A percentile compares a stretch with the other conserved stretches of the same genome.
phyloP scores from a whole-genome alignment of 306 rosid genomes.

The Abrus precatorius region DNA sequence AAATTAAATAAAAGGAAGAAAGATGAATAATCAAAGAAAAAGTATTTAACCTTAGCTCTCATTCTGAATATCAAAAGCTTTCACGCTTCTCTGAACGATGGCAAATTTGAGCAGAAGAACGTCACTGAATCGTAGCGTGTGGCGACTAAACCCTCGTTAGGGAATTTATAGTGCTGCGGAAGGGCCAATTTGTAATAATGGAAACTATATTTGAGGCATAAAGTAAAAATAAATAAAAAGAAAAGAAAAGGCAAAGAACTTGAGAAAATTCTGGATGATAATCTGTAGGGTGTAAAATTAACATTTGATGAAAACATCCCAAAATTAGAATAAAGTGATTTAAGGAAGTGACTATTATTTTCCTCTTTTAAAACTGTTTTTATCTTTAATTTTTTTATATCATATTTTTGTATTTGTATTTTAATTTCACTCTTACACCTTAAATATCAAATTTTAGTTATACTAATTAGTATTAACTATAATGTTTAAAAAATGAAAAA shows the following conservation, averaged over 20 bases:
- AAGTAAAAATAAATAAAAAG: background rate
- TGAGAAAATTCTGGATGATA: background rate
- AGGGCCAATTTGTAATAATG: background rate
- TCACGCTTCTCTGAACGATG: constrained; percentile 25
- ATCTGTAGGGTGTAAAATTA: no score
- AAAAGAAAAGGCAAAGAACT: background rate
- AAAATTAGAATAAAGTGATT: no score
- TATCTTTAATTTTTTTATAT: no score
- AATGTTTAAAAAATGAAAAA: no score
- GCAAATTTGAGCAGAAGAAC: background rate
- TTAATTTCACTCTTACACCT: no score
- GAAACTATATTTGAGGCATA: background rate
- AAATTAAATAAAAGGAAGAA: background rate
- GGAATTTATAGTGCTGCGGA: constrained; percentile 35
- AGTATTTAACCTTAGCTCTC: constrained; percentile 58
- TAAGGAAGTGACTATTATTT: no score
- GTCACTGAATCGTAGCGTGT: background rate
- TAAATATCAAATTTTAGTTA: no score
- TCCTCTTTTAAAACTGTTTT: no score
- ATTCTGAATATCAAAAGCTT: constrained; percentile 42
- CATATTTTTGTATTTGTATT: no score
- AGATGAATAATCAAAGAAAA: background rate
- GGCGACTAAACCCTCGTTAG: background rate
- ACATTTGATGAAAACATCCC: no score
- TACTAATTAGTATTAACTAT: no score